Percentiles rank a stretch among this genome's conserved stretches.
Evolutionary conservation across 768 basidiomycete species (phyloP).

Genomic region (Xerocomellus chrysenteron): DNA sequence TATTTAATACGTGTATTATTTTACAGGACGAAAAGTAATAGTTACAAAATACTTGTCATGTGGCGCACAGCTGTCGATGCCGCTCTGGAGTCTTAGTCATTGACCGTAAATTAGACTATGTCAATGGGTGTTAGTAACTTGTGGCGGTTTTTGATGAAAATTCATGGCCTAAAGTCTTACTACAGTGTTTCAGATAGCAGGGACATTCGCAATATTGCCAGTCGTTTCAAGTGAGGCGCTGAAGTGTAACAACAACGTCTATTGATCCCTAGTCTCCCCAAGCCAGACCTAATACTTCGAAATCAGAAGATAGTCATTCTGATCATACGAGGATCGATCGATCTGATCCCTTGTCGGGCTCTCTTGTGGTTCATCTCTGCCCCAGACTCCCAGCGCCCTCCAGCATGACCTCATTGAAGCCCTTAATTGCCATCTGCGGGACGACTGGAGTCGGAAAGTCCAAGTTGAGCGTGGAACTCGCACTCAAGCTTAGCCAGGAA

Average conservation of each 20-base stretch:
- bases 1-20: not conserved
- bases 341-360: not conserved
- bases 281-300: no score
- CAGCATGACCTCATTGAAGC: constrained; percentile 42
- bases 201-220: no score
- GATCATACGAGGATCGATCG: no score
- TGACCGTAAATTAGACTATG: not conserved
- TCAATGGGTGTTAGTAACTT: not conserved
- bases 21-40: not conserved
- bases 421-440: constrained; percentile 84
- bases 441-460: constrained; percentile 98
- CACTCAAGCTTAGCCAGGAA: constrained; percentile 50
- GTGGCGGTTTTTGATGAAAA: no score
- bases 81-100: no score
- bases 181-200: not conserved
- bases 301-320: no score
- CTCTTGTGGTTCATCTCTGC: not conserved
- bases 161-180: no score
- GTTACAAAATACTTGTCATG: not conserved
- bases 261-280: no score
- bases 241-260: not conserved
- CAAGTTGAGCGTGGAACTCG: constrained; percentile 85
- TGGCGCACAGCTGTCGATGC: no score
- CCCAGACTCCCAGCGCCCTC: not conserved
- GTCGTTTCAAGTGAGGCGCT: no score